These are phyloP conservation scores for Durio zibethinus DNA, from an alignment of 345 rosid genomes.

Conservation along the genomic window DNA sequence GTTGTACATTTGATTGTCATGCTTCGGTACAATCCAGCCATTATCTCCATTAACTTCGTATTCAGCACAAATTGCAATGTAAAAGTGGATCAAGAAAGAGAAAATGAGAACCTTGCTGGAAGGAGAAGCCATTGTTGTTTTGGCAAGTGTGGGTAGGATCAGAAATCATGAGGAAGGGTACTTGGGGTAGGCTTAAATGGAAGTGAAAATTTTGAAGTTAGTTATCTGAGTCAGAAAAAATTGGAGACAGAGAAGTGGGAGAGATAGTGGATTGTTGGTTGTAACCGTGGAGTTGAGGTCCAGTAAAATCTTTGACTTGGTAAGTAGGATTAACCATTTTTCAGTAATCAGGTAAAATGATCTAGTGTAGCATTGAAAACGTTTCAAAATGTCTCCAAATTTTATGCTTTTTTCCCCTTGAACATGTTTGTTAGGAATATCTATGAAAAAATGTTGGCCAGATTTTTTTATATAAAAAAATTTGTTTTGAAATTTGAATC, in stretches of 20 bases:
- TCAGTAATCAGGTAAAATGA: neutral
- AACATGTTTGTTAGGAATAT: no score
- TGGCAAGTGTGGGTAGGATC: no score
- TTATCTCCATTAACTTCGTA: conserved; percentile 57
- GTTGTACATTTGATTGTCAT: conserved; percentile 48
- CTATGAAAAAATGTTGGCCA: no score
- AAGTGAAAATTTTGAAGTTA: neutral
- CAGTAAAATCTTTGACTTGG: conserved; percentile 3
- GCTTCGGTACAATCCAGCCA: conserved; percentile 59
- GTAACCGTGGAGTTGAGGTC: neutral
- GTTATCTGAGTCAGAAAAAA: neutral
- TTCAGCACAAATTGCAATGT: conserved; percentile 33
- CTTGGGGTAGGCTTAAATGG: no score
- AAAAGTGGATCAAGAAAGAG: conserved; percentile 13
- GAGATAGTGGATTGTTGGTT: neutral
- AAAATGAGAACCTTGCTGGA: conserved; percentile 4
- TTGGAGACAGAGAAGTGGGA: neutral
- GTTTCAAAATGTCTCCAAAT: neutral
- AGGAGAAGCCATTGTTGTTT: conserved; percentile 19
- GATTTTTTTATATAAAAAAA: no score
- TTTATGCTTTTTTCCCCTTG: no score
- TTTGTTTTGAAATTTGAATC: no score
- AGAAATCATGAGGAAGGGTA: no score
- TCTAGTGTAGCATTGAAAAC: neutral
- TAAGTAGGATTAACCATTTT: neutral